Base-by-base conservation (phyloP, 495 filamentous ascomycete species). In the Pyrenula massariospora region DNA sequence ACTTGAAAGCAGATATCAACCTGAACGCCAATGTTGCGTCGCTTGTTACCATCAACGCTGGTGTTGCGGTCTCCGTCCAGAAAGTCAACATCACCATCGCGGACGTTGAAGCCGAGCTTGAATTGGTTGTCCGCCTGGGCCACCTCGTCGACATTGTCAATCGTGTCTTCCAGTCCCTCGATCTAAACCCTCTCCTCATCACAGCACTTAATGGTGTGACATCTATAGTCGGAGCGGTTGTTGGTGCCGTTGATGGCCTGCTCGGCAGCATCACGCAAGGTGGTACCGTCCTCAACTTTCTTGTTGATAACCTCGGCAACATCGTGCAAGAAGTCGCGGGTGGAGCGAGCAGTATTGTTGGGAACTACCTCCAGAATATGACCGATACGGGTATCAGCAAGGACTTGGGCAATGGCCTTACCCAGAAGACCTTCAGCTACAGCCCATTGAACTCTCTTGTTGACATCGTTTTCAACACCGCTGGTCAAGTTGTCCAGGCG, bases 61-160 rank as follows among this genome's bases (percentile, higher is more conserved):
- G 79, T 23, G 71, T 83, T 2, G 65, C 69, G 24, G 63, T 81
- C 20, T 73, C 71, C 11, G 63, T 83, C 25, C 64, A 69, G 21
- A 81, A 80, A 57, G 63, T 83, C 60, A 83, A 81, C 66, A 70
- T 83, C 60, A 83, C 78, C 24, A 83, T 83, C 53, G 63, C 74
- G 15, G 77, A 82, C 58, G 77, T 83, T 1, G 64, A 76, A 21
- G 79, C 73, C 2, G 54, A 82, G 25, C 68, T 83, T 21, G 79
- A 83, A 48, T 67, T 83, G 12, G 70, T 79, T 31, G 77, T 83
- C 47, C 71, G 79, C 2, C 68, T 83, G 2, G 79, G 79, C 25
- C 68, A 79, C 56, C 63, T 82, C 20, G 78, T 79, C 21, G 75
- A 81, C 54, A 79, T 83, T 47, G 79, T 83, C n/a, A 76, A 78